Evolutionary conservation across 2,329 filamentous ascomycete species (phyloP).

Genomic region (Blastomyces percursus): DNA sequence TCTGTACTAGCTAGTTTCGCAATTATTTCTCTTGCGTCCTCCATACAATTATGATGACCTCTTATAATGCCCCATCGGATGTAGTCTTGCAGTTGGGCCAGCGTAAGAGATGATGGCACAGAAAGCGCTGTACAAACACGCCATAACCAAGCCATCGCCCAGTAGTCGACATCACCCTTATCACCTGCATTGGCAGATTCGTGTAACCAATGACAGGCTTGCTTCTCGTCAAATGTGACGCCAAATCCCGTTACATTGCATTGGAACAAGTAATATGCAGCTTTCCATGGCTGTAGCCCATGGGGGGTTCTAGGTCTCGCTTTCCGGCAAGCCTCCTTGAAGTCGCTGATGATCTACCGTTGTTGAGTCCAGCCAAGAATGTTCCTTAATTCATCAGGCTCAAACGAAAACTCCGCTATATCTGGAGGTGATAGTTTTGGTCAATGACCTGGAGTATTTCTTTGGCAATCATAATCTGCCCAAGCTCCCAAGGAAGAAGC

Average conservation of each 20-base stretch:
- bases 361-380: slow-evolving; percentile 4
- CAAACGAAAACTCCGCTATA: slow-evolving; percentile 3
- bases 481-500: slow-evolving; percentile 1
- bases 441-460: not conserved
- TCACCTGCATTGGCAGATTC: not conserved
- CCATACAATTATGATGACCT: slow-evolving; percentile 2
- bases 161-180: slow-evolving; percentile 4
- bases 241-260: slow-evolving; percentile 5
- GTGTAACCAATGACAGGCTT: not conserved
- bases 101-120: not conserved
- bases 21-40: slow-evolving; percentile 1
- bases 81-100: slow-evolving; percentile 1
- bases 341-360: not conserved
- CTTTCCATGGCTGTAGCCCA: slow-evolving; percentile 4
- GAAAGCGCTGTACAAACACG: not conserved
- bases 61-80: slow-evolving; percentile 4
- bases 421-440: slow-evolving; percentile 1
- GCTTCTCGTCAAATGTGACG: not conserved
- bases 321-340: not conserved
- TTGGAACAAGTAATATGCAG: slow-evolving; percentile 2
- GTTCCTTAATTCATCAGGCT: not conserved
- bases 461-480: slow-evolving; percentile 4
- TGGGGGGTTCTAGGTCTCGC: not conserved
- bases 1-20: not conserved
- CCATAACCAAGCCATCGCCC: slow-evolving; percentile 3